Evolutionary conservation across 108 stramenopile genomes (phyloP).

Genomic region (Fragilaria radians): DNA sequence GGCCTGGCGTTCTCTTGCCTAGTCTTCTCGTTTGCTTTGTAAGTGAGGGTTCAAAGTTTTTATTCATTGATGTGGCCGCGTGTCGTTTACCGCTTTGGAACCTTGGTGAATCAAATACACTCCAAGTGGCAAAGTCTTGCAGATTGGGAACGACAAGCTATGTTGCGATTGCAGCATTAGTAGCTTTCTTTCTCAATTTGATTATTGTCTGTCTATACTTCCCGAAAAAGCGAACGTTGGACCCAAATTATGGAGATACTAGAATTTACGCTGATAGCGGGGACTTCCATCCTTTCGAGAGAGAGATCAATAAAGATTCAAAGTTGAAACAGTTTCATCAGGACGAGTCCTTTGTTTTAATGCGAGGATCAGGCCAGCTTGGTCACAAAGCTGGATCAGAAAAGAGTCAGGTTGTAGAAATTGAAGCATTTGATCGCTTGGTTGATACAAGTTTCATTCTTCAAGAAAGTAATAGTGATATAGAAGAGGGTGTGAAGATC

Average conservation of each 20-base stretch:
- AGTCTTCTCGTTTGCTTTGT: conserved; percentile 48
- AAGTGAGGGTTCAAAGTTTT: conserved; percentile 64
- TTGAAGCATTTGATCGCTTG: not conserved
- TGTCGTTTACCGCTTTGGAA: conserved; percentile 58
- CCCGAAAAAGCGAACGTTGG: conserved; percentile 46
- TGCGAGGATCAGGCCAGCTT: not conserved
- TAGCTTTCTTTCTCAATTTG: conserved; percentile 38
- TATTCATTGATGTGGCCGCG: conserved; percentile 49
- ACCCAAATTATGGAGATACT: conserved; percentile 45
- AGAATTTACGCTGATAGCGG: conserved; percentile 11
- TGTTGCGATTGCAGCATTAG: conserved; percentile 35
- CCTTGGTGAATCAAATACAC: conserved; percentile 30
- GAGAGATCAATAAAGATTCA: not conserved
- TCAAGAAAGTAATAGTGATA: not conserved
- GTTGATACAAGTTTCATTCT: not conserved
- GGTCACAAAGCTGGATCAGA: not conserved
- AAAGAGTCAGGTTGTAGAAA: not conserved
- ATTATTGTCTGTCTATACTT: conserved; percentile 56
- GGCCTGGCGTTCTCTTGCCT: conserved; percentile 70
- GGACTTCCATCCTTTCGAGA: not conserved
- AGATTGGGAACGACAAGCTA: conserved; percentile 34
- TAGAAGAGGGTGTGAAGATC: not conserved
- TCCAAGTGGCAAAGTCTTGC: conserved; percentile 51
- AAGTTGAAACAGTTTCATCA: not conserved
- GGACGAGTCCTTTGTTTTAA: not conserved